phyloP scores from a whole-genome alignment of 2,329 filamentous ascomycete species.

The Diaporthe humulicola region DNA sequence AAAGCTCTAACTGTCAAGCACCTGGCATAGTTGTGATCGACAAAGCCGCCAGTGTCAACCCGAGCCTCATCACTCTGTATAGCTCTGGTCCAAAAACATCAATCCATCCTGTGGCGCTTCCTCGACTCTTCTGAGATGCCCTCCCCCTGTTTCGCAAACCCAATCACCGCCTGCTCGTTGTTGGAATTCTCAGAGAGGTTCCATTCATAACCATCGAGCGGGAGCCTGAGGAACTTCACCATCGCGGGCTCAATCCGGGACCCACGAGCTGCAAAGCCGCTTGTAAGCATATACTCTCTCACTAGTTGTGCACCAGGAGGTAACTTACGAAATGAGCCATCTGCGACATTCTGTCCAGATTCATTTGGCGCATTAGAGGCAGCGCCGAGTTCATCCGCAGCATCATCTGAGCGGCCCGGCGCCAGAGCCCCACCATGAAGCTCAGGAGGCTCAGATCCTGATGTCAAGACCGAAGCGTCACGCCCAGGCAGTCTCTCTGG shows the following conservation, averaged over 20 bases:
- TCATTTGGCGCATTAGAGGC: background rate
- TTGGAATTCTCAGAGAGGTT: background rate
- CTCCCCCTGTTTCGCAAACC: background rate
- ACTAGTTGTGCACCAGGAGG: background rate
- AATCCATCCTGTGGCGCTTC: no score
- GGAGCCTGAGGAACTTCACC: no score
- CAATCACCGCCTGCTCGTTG: background rate
- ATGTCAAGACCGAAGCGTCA: background rate
- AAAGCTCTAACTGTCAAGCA: no score
- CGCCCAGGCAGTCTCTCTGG: background rate
- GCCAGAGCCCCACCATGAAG: background rate
- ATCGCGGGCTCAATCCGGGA: background rate
- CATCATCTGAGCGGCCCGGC: background rate
- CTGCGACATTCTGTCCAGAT: background rate
- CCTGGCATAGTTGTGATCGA: no score
- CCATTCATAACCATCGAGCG: background rate
- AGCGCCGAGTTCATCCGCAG: background rate
- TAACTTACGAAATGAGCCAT: background rate
- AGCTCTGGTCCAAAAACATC: no score
- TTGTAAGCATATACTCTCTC: background rate
- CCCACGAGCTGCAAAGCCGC: background rate
- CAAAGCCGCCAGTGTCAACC: no score
- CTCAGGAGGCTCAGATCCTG: background rate
- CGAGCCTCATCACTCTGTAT: no score
- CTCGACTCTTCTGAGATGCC: no score